Evolutionary conservation across 768 basidiomycete species (phyloP), one percentile per base, ranked within the genome.

Genomic region (Agaricus sinodeliciosus): DNA sequence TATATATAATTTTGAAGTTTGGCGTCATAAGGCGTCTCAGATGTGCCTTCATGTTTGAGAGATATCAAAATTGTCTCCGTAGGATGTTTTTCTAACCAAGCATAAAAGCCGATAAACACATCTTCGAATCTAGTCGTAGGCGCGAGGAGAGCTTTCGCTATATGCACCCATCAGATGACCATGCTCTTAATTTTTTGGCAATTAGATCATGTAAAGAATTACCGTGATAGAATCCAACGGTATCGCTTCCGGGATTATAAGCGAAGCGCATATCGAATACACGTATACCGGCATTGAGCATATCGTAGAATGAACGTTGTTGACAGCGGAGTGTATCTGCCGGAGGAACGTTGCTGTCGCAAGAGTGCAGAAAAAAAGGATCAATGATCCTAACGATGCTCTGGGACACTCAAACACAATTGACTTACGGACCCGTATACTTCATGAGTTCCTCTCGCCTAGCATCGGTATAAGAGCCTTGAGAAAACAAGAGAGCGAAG

Each of bases 61-160:
- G 76, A 79, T 16, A 77, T 68, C 12, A 79, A 66, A 4, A 81
- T 65, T 1, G 77, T 73, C 58, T 81, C 79, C 0, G 75, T 75
- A 0, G 75, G 74, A 51, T 81, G 77, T 18, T 69, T 64, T 54
- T 78, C 69, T 12, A 81, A 69, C 76, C 78, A 81, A 37, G 63
- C 64, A 59, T 81, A 80, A 9, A 77, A 60, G 6, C 75, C 77
- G 48, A 76, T 78, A 37, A 78, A 68, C 1, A 80, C 74, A 46
- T 81, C 78, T 50, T 75, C 72, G 26, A 79, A 57, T 0, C 67
- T 69, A 1, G 78, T 77, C 1, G 72, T 73, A 4, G 72, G 71
- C 31, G 70, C 71, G 22, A 78, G 63, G 4, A 78, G 65, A 2
- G 75, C 75, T 47, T 59, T 50, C 13, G 70, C 73, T 75, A 28